Conservation (phyloP, 345 rosid species). For the Mallotus nudiflorus region DNA sequence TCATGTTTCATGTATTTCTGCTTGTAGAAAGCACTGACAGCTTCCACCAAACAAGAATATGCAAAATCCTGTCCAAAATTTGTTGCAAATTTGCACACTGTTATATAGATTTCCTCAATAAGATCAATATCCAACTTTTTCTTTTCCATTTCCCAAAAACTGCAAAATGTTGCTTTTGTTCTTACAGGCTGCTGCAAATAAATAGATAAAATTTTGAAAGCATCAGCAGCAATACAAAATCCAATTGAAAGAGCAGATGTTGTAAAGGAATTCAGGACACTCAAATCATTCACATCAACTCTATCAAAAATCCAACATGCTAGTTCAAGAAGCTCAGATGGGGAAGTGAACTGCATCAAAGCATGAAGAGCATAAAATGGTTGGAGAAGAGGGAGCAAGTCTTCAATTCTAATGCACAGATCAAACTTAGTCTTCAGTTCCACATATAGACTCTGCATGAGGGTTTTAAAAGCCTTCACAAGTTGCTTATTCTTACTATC, state of each 20-base stretch:
- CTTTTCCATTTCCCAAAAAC: slow-evolving; percentile 55
- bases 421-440: slow-evolving; percentile 48
- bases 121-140: slow-evolving; percentile 43
- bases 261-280: slow-evolving; percentile 28
- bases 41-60: slow-evolving; percentile 67
- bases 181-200: slow-evolving; percentile 53
- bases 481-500: slow-evolving; percentile 33
- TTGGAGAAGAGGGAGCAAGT: slow-evolving; percentile 48
- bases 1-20: slow-evolving; percentile 35
- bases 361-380: slow-evolving; percentile 53
- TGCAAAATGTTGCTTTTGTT: slow-evolving; percentile 42
- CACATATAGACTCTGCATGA: slow-evolving; percentile 45
- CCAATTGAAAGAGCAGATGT: slow-evolving; percentile 47
- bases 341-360: slow-evolving; percentile 58
- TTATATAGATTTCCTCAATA: slow-evolving; percentile 61
- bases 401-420: slow-evolving; percentile 46
- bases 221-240: slow-evolving; percentile 60
- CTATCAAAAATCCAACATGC: slow-evolving; percentile 57
- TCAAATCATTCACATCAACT: slow-evolving; percentile 31
- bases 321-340: slow-evolving; percentile 65
- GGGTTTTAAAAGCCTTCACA: slow-evolving; percentile 43
- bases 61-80: slow-evolving; percentile 46
- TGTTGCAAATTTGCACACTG: slow-evolving; percentile 54
- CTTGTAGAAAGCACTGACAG: slow-evolving; percentile 42
- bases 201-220: slow-evolving; percentile 55